Evolutionary conservation across 345 rosid species (phyloP).

Genomic region (Camelina hispida): DNA sequence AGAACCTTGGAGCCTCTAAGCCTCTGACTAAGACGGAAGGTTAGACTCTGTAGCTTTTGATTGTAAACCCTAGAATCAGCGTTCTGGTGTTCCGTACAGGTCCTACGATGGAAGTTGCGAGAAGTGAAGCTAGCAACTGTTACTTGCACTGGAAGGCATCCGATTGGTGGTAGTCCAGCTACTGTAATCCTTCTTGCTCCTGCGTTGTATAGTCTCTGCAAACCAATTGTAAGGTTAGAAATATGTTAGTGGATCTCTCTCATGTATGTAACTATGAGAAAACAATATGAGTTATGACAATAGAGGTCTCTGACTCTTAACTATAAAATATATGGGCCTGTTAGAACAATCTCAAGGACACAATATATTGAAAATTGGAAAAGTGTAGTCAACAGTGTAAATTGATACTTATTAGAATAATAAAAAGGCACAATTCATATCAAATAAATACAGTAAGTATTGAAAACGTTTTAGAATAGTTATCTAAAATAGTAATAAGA

Average conservation of each 20-base stretch:
- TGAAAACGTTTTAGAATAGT: background rate
- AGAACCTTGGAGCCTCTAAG: constrained; percentile 35
- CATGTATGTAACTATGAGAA: background rate
- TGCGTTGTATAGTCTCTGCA: constrained; percentile 40
- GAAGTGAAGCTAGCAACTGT: constrained; percentile 25
- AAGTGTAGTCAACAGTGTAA: background rate
- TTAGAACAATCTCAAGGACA: background rate
- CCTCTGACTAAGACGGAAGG: constrained; percentile 10
- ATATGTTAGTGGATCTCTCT: background rate
- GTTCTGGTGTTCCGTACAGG: constrained; percentile 34
- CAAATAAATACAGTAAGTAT: background rate
- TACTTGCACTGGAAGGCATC: constrained; percentile 48
- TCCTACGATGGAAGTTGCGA: background rate
- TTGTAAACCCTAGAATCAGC: constrained; percentile 40
- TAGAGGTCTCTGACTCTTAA: background rate
- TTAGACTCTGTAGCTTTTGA: constrained; percentile 36
- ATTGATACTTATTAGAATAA: too few relatives aligned
- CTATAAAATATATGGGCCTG: constrained; percentile 26
- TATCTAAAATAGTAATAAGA: background rate
- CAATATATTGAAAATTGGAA: background rate
- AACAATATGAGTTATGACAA: background rate
- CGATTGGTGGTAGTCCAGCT: constrained; percentile 48
- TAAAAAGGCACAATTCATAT: background rate
- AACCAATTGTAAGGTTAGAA: background rate
- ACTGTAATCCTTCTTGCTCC: constrained; percentile 44